These are phyloP conservation scores for Grammothele lineata DNA, from an alignment of 768 basidiomycete species.

Conservation along the genomic window DNA sequence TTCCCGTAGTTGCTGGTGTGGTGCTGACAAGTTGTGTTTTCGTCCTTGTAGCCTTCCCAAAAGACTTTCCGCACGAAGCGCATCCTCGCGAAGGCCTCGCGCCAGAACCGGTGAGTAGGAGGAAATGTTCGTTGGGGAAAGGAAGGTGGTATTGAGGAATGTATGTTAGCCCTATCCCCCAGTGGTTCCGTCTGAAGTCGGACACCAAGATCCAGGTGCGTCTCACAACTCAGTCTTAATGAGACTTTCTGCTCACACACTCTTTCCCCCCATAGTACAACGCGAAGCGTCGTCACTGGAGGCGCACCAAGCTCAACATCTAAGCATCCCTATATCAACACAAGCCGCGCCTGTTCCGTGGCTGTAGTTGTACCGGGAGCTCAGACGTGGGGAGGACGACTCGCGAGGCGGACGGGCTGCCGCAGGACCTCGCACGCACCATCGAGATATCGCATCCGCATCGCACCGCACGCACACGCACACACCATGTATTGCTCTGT, in stretches of 20 bases:
- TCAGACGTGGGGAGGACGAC: conserved; percentile 1
- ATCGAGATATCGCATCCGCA: conserved; percentile 10
- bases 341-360: conserved; percentile 6
- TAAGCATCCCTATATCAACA: conserved; percentile 34
- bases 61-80: conserved; percentile 98
- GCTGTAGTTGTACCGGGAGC: conserved; percentile 17
- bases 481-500: conserved; percentile 20
- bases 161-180: conserved; percentile 80
- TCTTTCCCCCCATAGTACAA: conserved; percentile 57
- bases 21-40: conserved; percentile 47
- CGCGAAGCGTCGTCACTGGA: conserved; percentile 98
- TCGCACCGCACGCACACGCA: conserved; percentile 9
- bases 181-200: conserved; percentile 98
- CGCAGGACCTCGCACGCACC: conserved; percentile 9
- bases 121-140: background rate
- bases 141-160: background rate
- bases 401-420: conserved; percentile 12
- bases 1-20: background rate
- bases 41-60: conserved; percentile 80
- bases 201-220: conserved; percentile 90
- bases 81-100: conserved; percentile 91
- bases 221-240: background rate
- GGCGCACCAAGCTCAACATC: conserved; percentile 98
- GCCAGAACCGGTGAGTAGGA: conserved; percentile 82
- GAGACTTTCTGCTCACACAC: background rate